Percentiles rank a stretch among this genome's conserved stretches.
Conservation (phyloP, 176 grass and related monocot species). For the Rhynchospora pubera region DNA sequence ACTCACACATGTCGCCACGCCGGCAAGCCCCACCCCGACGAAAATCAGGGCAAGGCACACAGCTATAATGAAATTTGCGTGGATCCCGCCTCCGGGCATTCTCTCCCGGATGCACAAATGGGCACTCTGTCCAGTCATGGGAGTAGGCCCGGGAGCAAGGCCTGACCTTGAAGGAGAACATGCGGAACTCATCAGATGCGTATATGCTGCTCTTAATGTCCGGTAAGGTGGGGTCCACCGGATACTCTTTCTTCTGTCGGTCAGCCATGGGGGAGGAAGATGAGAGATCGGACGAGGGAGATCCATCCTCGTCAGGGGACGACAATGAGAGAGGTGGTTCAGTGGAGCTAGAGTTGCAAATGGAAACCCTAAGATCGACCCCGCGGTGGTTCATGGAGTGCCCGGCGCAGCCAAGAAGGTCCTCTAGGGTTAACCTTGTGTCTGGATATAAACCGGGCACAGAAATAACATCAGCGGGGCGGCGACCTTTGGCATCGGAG, state of each 20-base stretch:
- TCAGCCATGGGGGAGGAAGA: conserved; percentile 29
- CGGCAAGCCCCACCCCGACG: conserved; percentile 63
- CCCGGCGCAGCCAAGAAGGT: conserved; percentile 30
- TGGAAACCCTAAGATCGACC: conserved; percentile 25
- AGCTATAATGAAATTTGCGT: conserved; percentile 65
- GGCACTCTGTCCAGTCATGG: conserved; percentile 93
- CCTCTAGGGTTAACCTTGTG: conserved; percentile 32
- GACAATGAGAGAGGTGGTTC: conserved; percentile 56
- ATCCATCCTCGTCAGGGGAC: conserved; percentile 41
- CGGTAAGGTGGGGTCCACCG: conserved; percentile 64
- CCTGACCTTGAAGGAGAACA: conserved; percentile 79
- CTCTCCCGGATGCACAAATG: conserved; percentile 78
- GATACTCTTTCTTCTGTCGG: conserved; percentile 72
- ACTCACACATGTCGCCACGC: conserved; percentile 67
- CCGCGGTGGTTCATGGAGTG: neutral
- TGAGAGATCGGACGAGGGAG: conserved; percentile 45
- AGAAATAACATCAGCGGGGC: conserved; percentile 41
- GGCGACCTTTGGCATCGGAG: conserved; percentile 36
- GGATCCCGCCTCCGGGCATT: conserved; percentile 82
- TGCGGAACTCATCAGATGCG: conserved; percentile 79
- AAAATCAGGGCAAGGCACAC: conserved; percentile 81
- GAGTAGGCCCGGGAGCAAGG: conserved; percentile 84
- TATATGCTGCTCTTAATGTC: conserved; percentile 86
- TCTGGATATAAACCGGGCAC: conserved; percentile 22
- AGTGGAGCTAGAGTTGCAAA: conserved; percentile 29